Conservation (phyloP, 1,284 basidiomycete species). For the Leccinum subspadiceum region DNA sequence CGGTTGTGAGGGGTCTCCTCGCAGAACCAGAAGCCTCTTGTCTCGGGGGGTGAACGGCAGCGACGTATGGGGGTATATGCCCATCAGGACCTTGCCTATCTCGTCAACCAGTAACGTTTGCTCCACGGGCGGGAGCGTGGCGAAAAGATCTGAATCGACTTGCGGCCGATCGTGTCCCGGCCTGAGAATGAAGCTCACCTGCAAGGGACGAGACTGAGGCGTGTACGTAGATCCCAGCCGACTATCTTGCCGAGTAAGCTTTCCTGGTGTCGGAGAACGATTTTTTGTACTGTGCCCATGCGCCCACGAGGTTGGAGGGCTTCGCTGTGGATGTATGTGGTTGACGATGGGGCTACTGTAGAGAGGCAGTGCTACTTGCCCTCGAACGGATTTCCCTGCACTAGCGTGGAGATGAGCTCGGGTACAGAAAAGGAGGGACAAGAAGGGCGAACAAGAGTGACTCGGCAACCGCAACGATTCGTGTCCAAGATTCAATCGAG, state of each 20-base stretch:
- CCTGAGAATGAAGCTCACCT: background rate
- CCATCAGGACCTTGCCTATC: slow-evolving; percentile 33
- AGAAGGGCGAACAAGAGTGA: background rate
- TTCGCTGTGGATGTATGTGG: no score
- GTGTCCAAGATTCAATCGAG: background rate
- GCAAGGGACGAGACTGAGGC: slow-evolving; percentile 41
- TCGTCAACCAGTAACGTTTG: slow-evolving; percentile 50
- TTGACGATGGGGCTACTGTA: no score
- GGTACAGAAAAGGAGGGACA: no score
- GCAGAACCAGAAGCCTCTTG: slow-evolving; percentile 6
- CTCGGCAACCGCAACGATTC: background rate
- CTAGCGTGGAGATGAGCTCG: background rate
- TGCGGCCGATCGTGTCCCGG: slow-evolving; percentile 43
- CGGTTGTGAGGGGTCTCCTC: slow-evolving; percentile 16
- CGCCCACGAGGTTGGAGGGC: no score
- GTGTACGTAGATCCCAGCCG: slow-evolving; percentile 62
- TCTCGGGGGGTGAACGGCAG: slow-evolving; percentile 3
- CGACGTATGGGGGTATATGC: slow-evolving; percentile 14
- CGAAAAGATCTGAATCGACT: slow-evolving; percentile 54
- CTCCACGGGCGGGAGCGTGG: slow-evolving; percentile 58
- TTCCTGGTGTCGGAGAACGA: slow-evolving; percentile 62
- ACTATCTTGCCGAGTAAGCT: slow-evolving; percentile 60
- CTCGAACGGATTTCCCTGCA: background rate
- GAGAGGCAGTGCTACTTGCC: background rate
- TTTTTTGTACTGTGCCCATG: no score